phyloP scores from a whole-genome alignment of 2,329 filamentous ascomycete genomes.

The Trichoderma lentiforme region DNA sequence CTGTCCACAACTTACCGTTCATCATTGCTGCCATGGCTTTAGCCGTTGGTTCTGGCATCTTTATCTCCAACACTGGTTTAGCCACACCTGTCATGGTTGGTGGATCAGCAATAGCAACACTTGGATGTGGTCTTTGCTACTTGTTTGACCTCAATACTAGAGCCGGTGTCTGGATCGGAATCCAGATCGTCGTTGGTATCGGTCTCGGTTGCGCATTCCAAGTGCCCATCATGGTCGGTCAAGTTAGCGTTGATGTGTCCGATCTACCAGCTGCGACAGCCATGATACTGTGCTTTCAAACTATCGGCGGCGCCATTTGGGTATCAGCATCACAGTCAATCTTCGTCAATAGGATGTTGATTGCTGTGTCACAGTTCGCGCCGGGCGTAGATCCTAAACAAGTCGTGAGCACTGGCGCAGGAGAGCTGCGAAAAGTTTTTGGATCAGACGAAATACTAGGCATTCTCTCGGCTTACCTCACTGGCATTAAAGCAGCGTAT shows the following conservation, averaged over 20 bases:
- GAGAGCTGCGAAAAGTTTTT: not conserved
- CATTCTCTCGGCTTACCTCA: not conserved
- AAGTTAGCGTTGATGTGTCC: conserved; percentile 13
- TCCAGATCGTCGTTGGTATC: conserved; percentile 40
- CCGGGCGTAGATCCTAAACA: not conserved
- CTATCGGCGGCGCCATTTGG: not conserved
- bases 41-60: conserved; percentile 24
- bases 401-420: not conserved
- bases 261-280: conserved; percentile 4
- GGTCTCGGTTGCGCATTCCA: conserved; percentile 45
- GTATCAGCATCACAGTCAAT: not conserved
- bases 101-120: conserved; percentile 28
- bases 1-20: conserved; percentile 40
- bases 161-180: conserved; percentile 25
- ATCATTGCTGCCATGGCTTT: conserved; percentile 25
- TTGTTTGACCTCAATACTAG: conserved; percentile 28
- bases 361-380: not conserved
- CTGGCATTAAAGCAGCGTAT: not conserved
- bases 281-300: conserved; percentile 2
- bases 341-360: not conserved
- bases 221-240: conserved; percentile 44
- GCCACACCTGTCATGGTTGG: conserved; percentile 37
- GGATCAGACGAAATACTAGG: not conserved
- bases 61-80: conserved; percentile 33
- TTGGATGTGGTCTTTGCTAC: conserved; percentile 41